phyloP scores from a whole-genome alignment of 306 rosid species.

The Rosa chinensis region DNA sequence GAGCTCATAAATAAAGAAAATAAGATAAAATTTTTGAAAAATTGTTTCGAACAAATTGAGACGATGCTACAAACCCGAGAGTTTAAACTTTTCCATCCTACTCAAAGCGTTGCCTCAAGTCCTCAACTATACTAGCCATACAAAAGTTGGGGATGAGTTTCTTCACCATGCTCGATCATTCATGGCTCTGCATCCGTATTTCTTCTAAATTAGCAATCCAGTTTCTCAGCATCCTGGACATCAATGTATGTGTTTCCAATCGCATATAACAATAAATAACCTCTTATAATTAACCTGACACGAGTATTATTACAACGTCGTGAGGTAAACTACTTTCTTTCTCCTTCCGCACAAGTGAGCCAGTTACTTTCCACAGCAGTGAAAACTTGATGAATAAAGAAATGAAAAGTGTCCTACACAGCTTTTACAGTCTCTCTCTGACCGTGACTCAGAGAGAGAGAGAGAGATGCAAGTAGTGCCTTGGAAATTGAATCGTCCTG shows the following conservation, averaged over 20 bases:
- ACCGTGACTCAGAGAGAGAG: neutral
- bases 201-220: neutral
- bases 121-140: neutral
- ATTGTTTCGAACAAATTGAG: too few relatives aligned
- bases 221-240: neutral
- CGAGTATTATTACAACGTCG: neutral
- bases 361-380: neutral
- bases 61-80: too few relatives aligned
- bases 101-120: neutral
- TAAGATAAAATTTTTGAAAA: too few relatives aligned
- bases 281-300: neutral
- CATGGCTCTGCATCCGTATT: neutral
- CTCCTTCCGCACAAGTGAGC: neutral
- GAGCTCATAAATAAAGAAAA: too few relatives aligned
- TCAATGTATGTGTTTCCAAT: constrained; percentile 3
- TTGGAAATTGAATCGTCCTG: constrained; percentile 31
- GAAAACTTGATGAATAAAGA: neutral
- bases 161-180: neutral
- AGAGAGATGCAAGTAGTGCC: neutral
- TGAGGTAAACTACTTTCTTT: neutral
- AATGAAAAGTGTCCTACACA: neutral
- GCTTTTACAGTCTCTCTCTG: constrained; percentile 9
- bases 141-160: neutral
- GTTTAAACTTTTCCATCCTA: neutral
- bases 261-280: neutral